Evolutionary conservation across 371 early-diverging fungal species (phyloP).

Genomic region (Synchytrium microbalum): DNA sequence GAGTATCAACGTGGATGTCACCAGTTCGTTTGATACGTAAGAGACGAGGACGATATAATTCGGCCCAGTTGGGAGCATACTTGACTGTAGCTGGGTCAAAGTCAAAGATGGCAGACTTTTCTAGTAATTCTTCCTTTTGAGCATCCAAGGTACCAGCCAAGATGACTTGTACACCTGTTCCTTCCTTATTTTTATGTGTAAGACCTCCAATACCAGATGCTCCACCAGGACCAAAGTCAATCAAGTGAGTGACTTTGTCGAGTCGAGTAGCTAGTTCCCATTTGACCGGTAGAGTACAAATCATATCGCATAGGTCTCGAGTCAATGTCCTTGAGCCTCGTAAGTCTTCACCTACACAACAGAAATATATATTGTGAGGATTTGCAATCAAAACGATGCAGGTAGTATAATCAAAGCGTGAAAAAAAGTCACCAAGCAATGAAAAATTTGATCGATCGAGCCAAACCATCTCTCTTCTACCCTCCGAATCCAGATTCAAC

Average conservation of each 20-base stretch:
- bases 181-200: slow-evolving; percentile 90
- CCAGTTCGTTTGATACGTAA: slow-evolving; percentile 50
- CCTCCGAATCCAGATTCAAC: background rate
- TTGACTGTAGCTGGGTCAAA: slow-evolving; percentile 67
- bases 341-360: slow-evolving; percentile 54
- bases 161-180: slow-evolving; percentile 85
- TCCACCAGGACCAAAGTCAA: slow-evolving; percentile 93
- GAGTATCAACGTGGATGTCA: slow-evolving; percentile 79
- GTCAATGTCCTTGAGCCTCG: slow-evolving; percentile 43
- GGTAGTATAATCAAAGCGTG: too few relatives aligned
- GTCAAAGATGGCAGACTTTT: slow-evolving; percentile 79
- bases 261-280: slow-evolving; percentile 80
- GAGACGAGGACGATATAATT: slow-evolving; percentile 69
- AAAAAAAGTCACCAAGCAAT: too few relatives aligned
- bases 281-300: slow-evolving; percentile 73
- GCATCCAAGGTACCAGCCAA: slow-evolving; percentile 52
- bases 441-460: too few relatives aligned
- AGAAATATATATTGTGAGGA: background rate
- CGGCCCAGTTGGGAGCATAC: slow-evolving; percentile 84
- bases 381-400: too few relatives aligned
- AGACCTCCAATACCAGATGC: slow-evolving; percentile 78
- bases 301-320: slow-evolving; percentile 66
- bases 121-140: slow-evolving; percentile 59
- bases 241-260: slow-evolving; percentile 69
- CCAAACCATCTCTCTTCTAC: too few relatives aligned